Conservation (phyloP, 2,329 filamentous ascomycete genomes). For the Penicillium sp. region DNA sequence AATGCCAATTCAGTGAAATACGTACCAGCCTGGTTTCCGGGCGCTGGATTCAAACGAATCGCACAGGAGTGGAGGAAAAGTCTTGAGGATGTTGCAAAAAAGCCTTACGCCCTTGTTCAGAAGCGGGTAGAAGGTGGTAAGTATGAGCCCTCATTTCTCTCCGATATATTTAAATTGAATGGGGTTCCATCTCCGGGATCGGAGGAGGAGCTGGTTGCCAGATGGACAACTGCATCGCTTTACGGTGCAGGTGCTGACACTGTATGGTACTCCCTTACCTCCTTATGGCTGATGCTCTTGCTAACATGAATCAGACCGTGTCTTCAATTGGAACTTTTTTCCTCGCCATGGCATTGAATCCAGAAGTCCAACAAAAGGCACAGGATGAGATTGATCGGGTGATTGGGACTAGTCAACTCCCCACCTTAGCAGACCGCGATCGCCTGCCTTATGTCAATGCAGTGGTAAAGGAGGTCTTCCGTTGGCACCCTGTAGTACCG, state of each 20-base stretch:
- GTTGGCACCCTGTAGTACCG: slow-evolving; percentile 33
- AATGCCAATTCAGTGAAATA: slow-evolving; percentile 23
- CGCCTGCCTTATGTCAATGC: slow-evolving; percentile 35
- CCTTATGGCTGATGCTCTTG: not conserved
- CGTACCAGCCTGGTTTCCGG: slow-evolving; percentile 50
- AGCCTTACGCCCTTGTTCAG: slow-evolving; percentile 43
- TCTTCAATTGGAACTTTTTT: slow-evolving; percentile 46
- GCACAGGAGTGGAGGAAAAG: slow-evolving; percentile 30
- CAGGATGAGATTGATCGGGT: slow-evolving; percentile 40
- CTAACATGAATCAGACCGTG: slow-evolving; percentile 33
- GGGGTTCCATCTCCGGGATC: slow-evolving; percentile 17
- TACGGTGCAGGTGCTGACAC: slow-evolving; percentile 48
- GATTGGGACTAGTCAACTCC: not conserved
- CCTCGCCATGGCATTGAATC: slow-evolving; percentile 51
- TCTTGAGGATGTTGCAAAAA: not conserved
- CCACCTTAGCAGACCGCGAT: slow-evolving; percentile 30
- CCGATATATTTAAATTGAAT: slow-evolving; percentile 20
- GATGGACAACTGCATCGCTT: slow-evolving; percentile 39
- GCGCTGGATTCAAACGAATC: slow-evolving; percentile 45
- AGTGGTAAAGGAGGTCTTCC: slow-evolving; percentile 34
- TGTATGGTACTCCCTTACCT: slow-evolving; percentile 15
- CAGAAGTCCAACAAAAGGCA: slow-evolving; percentile 51
- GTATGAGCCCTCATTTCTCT: slow-evolving; percentile 42
- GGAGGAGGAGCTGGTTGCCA: slow-evolving; percentile 31
- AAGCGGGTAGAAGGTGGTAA: slow-evolving; percentile 37